Percentiles rank a stretch among this genome's conserved stretches.
phyloP scores from a whole-genome alignment of 208 protist genomes.

The Leptomonas seymouri region DNA sequence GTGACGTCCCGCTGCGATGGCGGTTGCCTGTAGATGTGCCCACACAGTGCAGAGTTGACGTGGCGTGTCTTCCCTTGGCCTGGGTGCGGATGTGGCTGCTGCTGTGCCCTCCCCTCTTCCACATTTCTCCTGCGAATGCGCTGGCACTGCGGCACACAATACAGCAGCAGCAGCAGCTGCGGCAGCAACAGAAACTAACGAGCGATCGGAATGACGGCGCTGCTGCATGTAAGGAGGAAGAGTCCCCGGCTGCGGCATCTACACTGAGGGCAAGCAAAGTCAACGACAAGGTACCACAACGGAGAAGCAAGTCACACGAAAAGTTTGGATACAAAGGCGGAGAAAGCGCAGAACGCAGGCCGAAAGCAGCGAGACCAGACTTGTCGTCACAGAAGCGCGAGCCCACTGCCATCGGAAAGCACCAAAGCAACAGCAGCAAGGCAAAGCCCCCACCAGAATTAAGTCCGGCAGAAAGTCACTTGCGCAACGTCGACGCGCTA shows the following conservation, averaged over 20 bases:
- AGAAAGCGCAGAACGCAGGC: not conserved
- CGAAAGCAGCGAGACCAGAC: not conserved
- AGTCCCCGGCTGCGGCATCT: not conserved
- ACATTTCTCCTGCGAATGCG: slow-evolving; percentile 39
- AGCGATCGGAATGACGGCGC: not conserved
- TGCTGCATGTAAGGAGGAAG: not conserved
- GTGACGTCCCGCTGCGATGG: slow-evolving; percentile 15
- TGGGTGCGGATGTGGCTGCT: slow-evolving; percentile 63
- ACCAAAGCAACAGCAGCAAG: not conserved
- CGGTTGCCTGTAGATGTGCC: not conserved
- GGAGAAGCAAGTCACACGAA: not conserved
- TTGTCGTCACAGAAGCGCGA: not conserved
- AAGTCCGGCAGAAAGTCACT: not conserved
- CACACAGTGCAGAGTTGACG: not conserved
- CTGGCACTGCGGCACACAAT: slow-evolving; percentile 19
- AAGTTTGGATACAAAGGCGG: not conserved
- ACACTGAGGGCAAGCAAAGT: not conserved
- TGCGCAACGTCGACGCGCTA: not conserved
- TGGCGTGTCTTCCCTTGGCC: slow-evolving; percentile 44
- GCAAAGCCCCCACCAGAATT: not conserved
- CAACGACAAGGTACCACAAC: not conserved
- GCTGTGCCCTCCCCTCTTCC: slow-evolving; percentile 56
- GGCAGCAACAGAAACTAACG: not conserved
- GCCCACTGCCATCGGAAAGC: not conserved
- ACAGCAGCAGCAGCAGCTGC: slow-evolving; percentile 13